Percentiles rank a stretch among this genome's conserved stretches.
These are phyloP conservation scores for Monosporozyma servazzii DNA, from an alignment of 805 yeast genomes.

Conservation along the genomic window DNA sequence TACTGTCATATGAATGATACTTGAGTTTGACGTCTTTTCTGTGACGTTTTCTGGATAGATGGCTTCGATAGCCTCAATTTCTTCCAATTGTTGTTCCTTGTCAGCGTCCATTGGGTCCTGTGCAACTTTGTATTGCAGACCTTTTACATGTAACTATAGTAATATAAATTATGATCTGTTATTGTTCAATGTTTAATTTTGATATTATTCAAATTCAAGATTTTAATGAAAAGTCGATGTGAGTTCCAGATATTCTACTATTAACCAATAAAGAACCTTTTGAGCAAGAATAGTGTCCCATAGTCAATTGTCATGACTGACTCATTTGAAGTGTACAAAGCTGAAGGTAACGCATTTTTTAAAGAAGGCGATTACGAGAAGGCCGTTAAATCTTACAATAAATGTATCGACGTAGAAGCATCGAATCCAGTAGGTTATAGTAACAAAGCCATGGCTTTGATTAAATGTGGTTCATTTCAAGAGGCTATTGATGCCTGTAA, in stretches of 20 bases:
- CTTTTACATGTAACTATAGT: neutral
- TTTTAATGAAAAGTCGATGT: neutral
- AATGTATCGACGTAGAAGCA: constrained; percentile 45
- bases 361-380: constrained; percentile 33
- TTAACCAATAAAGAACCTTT: too few species aligned
- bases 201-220: neutral
- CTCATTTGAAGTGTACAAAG: constrained; percentile 20
- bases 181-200: neutral
- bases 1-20: constrained; percentile 37
- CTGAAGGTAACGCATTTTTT: constrained; percentile 48
- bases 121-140: too few species aligned
- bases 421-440: constrained; percentile 48
- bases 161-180: neutral
- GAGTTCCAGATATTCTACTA: neutral
- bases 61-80: constrained; percentile 74
- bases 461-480: constrained; percentile 41
- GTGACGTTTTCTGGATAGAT: constrained; percentile 64
- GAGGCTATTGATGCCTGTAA: constrained; percentile 44
- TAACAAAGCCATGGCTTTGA: constrained; percentile 60
- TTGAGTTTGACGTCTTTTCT: constrained; percentile 25
- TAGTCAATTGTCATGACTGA: neutral
- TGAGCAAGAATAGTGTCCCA: too few species aligned
- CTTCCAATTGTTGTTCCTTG: constrained; percentile 40
- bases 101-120: neutral
- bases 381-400: constrained; percentile 47